phyloP scores from a whole-genome alignment of 352 stramenopile species.

The Pythium sukuiense region DNA sequence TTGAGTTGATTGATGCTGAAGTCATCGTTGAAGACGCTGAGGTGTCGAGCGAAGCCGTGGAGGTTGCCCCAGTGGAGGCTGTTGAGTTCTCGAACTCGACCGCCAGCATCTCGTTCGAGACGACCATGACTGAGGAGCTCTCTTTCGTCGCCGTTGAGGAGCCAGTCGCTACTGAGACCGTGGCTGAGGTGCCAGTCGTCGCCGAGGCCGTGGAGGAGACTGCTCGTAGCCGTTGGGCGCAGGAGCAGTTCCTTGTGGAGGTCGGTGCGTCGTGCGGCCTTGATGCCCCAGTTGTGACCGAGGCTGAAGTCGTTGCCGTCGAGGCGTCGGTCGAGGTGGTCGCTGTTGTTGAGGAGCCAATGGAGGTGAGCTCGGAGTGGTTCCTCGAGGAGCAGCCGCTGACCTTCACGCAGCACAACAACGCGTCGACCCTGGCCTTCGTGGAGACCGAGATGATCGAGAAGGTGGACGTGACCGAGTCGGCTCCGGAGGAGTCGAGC shows the following conservation, averaged over 20 bases:
- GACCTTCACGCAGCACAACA: constrained; percentile 1
- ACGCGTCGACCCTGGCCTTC: neutral
- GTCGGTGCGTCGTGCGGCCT: constrained; percentile 11
- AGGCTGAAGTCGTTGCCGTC: neutral
- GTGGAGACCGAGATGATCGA: constrained; percentile 9
- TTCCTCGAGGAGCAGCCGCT: constrained; percentile 3
- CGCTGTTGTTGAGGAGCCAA: neutral
- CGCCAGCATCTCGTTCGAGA: constrained; percentile 4
- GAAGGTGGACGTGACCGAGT: constrained; percentile 1
- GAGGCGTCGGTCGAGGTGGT: neutral
- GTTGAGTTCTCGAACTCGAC: constrained; percentile 4
- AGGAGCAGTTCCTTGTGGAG: constrained; percentile 20
- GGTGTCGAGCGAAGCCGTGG: neutral
- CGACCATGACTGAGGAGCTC: neutral
- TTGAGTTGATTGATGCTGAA: neutral
- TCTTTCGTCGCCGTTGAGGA: neutral
- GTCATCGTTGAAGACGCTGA: neutral
- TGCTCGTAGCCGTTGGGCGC: constrained; percentile 14
- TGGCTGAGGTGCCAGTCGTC: neutral
- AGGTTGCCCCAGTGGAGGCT: neutral
- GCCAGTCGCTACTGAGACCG: neutral
- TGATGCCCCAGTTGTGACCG: neutral
- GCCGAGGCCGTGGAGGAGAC: constrained; percentile 7
- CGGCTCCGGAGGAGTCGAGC: constrained; percentile 1
- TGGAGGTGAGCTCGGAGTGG: constrained; percentile 1